Evolutionary conservation across 495 filamentous ascomycete genomes (phyloP), one percentile per base, ranked within the genome.

Genomic region (Chaetomium cochliodes): DNA sequence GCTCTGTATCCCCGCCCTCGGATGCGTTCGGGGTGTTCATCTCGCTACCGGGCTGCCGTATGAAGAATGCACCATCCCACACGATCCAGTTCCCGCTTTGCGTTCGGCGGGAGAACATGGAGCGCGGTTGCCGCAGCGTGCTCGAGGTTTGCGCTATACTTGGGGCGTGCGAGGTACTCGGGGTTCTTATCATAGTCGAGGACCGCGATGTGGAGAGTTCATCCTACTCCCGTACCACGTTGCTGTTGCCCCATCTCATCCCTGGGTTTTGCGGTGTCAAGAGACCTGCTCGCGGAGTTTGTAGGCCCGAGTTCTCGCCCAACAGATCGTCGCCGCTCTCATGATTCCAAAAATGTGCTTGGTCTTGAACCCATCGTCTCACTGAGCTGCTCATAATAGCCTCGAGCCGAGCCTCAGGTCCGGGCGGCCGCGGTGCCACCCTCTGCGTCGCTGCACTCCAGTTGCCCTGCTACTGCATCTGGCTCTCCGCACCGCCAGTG

Each of bases 401-500:
- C 28, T 7, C 25, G 2, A 3, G 7, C 13, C 18, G 28, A 26
- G 2, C 15, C 18, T 2, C 1, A n/a, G 15, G 26, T 33, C 15
- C 18, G 25, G 54, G 18, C 25, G 16, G 1, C 13, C 1, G 18
- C 30, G 28, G 18, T 18, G 11, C 11, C 33, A 20, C 9, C 22
- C 4, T 52, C 26, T 26, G 33, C 54, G 33, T 12, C 33, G 6
- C 30, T 3, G 15, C 8, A 23, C 3, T 6, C 54, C 54, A 42
- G 52, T 22, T 42, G 60, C 60, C 33, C 20, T 46, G 49, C 68
- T 70, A 70, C 52, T 58, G 62, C 64, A 62, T 44, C 68, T 62
- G 64, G 56, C 26, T 18, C 37, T 64, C 60, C 8, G 60, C 47
- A 26, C 51, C 28, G 15, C 41, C 20, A 11, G 41, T 23, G 46